Conservation (phyloP, 768 basidiomycete genomes). For the Mycena vitilis region DNA sequence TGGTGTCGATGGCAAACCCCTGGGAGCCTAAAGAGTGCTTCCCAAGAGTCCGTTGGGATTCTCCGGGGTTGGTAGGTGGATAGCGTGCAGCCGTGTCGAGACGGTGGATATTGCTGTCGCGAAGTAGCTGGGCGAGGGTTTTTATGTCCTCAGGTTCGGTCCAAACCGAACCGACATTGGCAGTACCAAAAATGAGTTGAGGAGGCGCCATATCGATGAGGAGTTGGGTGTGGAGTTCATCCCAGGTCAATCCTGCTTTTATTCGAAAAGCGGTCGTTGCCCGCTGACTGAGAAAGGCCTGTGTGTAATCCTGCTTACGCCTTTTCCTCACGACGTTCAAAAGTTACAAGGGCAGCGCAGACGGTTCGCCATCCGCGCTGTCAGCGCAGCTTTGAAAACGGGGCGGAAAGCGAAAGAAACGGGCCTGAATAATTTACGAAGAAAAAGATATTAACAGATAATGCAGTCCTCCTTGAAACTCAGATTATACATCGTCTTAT, state of each 20-base stretch:
- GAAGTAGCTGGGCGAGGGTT: not conserved
- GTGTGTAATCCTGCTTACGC: too few species aligned
- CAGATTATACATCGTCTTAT: conserved; percentile 94
- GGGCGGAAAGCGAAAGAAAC: not conserved
- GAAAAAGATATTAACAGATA: conserved; percentile 52
- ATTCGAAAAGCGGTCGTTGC: too few species aligned
- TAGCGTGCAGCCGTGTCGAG: conserved; percentile 3
- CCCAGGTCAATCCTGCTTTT: too few species aligned
- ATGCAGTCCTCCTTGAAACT: conserved; percentile 94
- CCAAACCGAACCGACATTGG: conserved; percentile 7
- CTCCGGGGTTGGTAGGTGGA: not conserved
- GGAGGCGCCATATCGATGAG: not conserved
- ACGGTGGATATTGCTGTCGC: not conserved
- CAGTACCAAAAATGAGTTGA: conserved; percentile 5
- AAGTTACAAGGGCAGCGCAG: too few species aligned
- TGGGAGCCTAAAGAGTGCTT: conserved; percentile 1
- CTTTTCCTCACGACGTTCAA: too few species aligned
- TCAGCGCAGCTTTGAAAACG: too few species aligned
- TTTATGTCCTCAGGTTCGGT: not conserved
- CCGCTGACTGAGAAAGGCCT: too few species aligned
- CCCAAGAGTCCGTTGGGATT: conserved; percentile 5
- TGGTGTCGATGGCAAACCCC: conserved; percentile 6
- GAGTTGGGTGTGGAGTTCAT: not conserved
- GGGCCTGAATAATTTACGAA: not conserved
- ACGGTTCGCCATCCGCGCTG: too few species aligned